Evolutionary conservation across 306 rosid genomes (phyloP).

Genomic region (Trifolium fragiferum): DNA sequence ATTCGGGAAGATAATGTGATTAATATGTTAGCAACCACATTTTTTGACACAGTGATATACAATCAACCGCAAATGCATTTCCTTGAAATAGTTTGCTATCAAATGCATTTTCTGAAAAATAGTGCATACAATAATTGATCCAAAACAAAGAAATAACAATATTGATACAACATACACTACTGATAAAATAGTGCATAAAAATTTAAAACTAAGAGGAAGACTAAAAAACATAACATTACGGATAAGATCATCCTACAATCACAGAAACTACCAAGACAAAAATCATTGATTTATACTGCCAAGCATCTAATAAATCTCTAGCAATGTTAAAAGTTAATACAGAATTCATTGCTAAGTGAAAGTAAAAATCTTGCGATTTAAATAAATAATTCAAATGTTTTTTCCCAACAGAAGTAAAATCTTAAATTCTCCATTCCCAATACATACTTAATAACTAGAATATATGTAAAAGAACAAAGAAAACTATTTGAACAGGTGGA

Average conservation of each 20-base stretch:
- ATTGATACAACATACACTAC: neutral
- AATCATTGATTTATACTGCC: neutral
- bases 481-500: slow-evolving; percentile 6
- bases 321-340: slow-evolving; percentile 7
- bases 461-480: neutral
- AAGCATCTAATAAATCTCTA: slow-evolving; percentile 18
- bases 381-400: slow-evolving; percentile 20
- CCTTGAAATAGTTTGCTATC: neutral
- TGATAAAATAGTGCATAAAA: neutral
- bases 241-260: slow-evolving; percentile 4
- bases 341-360: neutral
- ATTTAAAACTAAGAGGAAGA: neutral
- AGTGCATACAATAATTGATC: neutral
- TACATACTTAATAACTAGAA: slow-evolving; percentile 24
- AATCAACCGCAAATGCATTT: neutral
- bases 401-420: neutral
- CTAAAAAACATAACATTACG: neutral
- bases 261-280: neutral
- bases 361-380: neutral
- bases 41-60: neutral
- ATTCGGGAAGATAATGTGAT: neutral
- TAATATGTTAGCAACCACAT: neutral
- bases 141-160: slow-evolving; percentile 1
- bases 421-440: slow-evolving; percentile 9
- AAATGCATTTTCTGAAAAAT: slow-evolving; percentile 7